Percentiles rank a stretch among this genome's conserved stretches.
These are phyloP conservation scores for Phaeosphaeriaceae sp. DNA, from an alignment of 2,329 filamentous ascomycete genomes.

Conservation along the genomic window DNA sequence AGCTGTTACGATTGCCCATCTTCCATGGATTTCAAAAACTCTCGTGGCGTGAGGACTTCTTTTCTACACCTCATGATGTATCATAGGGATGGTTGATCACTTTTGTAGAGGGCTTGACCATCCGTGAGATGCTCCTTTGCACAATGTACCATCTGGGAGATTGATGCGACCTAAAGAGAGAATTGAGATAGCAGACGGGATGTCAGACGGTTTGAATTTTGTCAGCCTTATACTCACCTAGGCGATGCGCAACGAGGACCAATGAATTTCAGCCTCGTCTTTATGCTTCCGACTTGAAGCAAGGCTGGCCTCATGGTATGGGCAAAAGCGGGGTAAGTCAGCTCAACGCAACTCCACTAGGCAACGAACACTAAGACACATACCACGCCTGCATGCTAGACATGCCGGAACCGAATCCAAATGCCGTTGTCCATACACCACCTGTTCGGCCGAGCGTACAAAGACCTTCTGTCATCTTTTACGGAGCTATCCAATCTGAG, in stretches of 20 bases:
- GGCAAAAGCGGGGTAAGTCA: background rate
- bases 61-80: too few species aligned
- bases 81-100: background rate
- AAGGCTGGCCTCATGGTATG: background rate
- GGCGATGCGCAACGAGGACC: background rate
- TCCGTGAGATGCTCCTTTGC: too few species aligned
- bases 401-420: conserved; percentile 20
- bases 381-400: conserved; percentile 2
- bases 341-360: background rate
- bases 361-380: background rate
- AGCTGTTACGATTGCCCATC: background rate
- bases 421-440: conserved; percentile 30
- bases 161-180: too few species aligned
- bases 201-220: background rate
- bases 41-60: background rate
- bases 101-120: background rate
- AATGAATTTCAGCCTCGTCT: background rate
- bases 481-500: conserved; percentile 59
- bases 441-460: conserved; percentile 21
- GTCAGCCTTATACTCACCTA: background rate
- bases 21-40: background rate
- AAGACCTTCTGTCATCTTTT: conserved; percentile 61
- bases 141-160: too few species aligned
- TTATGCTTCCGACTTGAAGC: background rate
- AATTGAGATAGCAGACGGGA: background rate